phyloP scores from a whole-genome alignment of 31 red algal species.

The Endocladia muricata region DNA sequence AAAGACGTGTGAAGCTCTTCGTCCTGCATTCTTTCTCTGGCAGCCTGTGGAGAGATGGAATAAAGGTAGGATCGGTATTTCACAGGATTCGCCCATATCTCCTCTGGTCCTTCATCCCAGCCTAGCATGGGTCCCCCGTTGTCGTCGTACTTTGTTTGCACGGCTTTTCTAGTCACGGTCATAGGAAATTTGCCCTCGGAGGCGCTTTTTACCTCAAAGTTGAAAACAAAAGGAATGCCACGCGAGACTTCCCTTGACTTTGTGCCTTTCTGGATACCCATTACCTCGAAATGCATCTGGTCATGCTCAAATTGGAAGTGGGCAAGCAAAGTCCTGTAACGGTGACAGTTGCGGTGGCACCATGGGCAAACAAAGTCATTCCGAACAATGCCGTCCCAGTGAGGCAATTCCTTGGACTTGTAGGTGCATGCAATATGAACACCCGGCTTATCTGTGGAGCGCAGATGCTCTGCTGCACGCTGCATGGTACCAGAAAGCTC shows the following conservation, averaged over 20 bases:
- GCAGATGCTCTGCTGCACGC: slow-evolving; percentile 7
- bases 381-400: slow-evolving; percentile 52
- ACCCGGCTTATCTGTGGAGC: slow-evolving; percentile 5
- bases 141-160: no score
- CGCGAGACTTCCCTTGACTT: no score
- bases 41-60: no score
- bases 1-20: no score
- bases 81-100: no score
- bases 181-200: not conserved
- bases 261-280: not conserved
- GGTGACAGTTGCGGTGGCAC: slow-evolving; percentile 64
- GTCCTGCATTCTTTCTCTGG: no score
- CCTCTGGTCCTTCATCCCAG: no score
- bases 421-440: slow-evolving; percentile 34
- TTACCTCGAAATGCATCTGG: slow-evolving; percentile 24
- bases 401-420: slow-evolving; percentile 15
- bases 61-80: no score
- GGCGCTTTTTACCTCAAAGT: not conserved
- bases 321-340: slow-evolving; percentile 53
- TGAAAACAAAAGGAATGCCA: slow-evolving; percentile 6
- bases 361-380: slow-evolving; percentile 73
- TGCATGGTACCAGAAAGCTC: slow-evolving; percentile 13
- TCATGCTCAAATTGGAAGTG: slow-evolving; percentile 73
- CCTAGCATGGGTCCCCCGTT: no score
- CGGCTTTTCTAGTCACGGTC: no score